These are phyloP conservation scores for Plantago elongata DNA, from an alignment of 257 asterid genomes.

Conservation along the genomic window DNA sequence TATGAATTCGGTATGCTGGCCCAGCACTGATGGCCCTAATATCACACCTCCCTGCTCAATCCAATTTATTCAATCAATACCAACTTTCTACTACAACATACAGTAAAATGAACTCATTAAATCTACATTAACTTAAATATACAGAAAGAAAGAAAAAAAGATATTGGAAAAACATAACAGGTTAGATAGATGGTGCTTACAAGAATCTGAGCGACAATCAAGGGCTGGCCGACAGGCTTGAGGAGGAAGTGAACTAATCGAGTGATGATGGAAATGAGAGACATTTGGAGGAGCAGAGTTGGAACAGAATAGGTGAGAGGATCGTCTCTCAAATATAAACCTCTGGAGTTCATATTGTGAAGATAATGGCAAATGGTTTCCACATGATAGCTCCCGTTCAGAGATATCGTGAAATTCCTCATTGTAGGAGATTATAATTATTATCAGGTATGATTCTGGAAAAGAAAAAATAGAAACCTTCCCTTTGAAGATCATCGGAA, in stretches of 20 bases:
- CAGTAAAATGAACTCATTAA: not conserved
- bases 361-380: constrained; percentile 32
- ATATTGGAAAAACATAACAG: not conserved
- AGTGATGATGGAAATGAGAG: constrained; percentile 47
- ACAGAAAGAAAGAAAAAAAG: not conserved
- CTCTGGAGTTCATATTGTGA: constrained; percentile 41
- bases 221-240: constrained; percentile 55
- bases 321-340: constrained; percentile 31
- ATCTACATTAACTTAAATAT: not conserved
- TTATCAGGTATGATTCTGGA: not conserved
- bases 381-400: constrained; percentile 23
- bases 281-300: constrained; percentile 46
- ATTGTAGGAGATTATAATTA: not conserved
- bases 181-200: constrained; percentile 28
- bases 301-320: constrained; percentile 46
- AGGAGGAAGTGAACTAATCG: constrained; percentile 46
- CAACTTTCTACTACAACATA: no score
- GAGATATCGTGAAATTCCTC: constrained; percentile 5
- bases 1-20: constrained; percentile 31
- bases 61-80: constrained; percentile 19
- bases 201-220: constrained; percentile 60
- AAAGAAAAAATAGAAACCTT: not conserved
- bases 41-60: constrained; percentile 62
- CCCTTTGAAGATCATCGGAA: not conserved
- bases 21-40: constrained; percentile 60